Base-by-base conservation (phyloP, 306 rosid genomes). In the Arachis stenosperma region DNA sequence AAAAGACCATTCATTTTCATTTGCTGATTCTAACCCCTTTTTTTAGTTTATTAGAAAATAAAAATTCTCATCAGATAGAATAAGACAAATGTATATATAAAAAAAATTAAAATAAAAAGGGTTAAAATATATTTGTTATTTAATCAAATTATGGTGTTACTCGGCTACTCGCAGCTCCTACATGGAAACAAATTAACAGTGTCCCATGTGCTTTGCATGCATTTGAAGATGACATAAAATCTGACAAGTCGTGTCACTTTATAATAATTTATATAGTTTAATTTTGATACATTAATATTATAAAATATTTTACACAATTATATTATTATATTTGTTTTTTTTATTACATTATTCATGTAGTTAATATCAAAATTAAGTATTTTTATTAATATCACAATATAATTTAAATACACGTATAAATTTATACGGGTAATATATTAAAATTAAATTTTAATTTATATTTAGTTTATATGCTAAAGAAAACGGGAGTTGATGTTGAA, bases 201-300 rank as follows among this genome's bases (percentile, higher is more conserved):
- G 74, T 65, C 81, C 81, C 84, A 76, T 79, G 79, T 79, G 84
- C 66, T 63, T 50, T 69, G 13, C 77, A 60, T 50, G 22, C 71
- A 65, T 65, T 44, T 4, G 62, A 57, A 69, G 44, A 43, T 37
- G 44, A 43, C 22, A 17, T 44, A 17, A 74, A 73, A 47, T 27
- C 3, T 17, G 66, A 40, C 55, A 65, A 65, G 37, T 7, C 3
- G 1, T 0, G 66, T 48, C 78, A 78, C 48, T 52, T 78, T 82
- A 61, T 33, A 59, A 33, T 33, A 33, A 33, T 33, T 33, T 33
- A 33, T 33, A 2, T 1, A 17, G 27, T 22, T 22, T 22, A 22
- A 22, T 22, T 22, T 22, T 22, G 1, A 17, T 17, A 17, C 0
- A 17, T 17, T 17, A 17, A 17, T 17, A 17, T 17, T 22, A 1